A percentile compares a stretch with the other conserved stretches of the same genome.
Evolutionary conservation across 192 early-diverging fungal species (phyloP).

Genomic region (Rhizophlyctis rosea): DNA sequence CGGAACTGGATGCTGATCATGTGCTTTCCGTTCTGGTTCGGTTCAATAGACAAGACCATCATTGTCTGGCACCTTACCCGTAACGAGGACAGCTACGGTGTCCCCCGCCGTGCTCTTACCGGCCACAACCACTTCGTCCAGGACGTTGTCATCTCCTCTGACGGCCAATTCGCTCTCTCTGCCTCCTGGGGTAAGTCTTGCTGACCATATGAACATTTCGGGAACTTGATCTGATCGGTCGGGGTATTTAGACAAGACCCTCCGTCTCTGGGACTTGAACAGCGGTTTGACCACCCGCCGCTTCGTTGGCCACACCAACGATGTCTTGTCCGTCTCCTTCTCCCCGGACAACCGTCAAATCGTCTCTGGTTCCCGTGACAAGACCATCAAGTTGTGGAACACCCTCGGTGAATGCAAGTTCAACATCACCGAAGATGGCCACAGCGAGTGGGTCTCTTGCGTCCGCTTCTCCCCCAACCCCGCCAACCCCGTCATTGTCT

Average conservation of each 20-base stretch:
- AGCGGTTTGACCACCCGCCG: constrained; percentile 92
- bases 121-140: constrained; percentile 99
- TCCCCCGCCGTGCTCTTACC: constrained; percentile 81
- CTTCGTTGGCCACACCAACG: constrained; percentile 96
- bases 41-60: constrained; percentile 96
- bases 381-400: constrained; percentile 99
- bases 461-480: constrained; percentile 99
- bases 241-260: constrained; percentile 90
- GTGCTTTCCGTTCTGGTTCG: no score
- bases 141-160: constrained; percentile 97
- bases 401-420: constrained; percentile 99
- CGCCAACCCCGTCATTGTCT: constrained; percentile 95
- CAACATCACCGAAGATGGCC: constrained; percentile 94
- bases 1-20: no score
- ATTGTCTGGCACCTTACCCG: constrained; percentile 97
- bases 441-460: constrained; percentile 98
- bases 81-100: constrained; percentile 90
- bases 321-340: constrained; percentile 99
- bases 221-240: no score
- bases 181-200: constrained; percentile 80
- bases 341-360: constrained; percentile 99
- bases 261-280: constrained; percentile 98
- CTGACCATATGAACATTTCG: no score
- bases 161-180: constrained; percentile 97
- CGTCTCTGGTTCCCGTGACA: constrained; percentile 96